A percentile compares a stretch with the other conserved stretches of the same genome.
phyloP scores from a whole-genome alignment of 495 filamentous ascomycete species.

The Parathielavia appendiculata region DNA sequence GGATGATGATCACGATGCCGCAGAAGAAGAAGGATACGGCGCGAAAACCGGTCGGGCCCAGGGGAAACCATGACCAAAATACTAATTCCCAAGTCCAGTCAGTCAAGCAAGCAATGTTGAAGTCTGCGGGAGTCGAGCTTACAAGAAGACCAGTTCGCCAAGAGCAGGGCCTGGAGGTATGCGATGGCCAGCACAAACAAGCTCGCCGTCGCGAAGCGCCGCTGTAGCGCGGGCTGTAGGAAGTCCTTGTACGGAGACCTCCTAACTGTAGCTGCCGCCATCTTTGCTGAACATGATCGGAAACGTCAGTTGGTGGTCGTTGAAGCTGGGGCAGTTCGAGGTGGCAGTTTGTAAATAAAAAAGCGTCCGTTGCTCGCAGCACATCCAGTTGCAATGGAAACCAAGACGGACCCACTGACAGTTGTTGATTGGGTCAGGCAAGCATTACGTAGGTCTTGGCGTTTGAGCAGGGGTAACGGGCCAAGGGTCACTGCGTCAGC shows the following conservation, averaged over 20 bases:
- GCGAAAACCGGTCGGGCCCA: constrained; percentile 69
- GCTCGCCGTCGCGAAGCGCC: constrained; percentile 74
- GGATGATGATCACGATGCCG: constrained; percentile 62
- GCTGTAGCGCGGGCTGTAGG: constrained; percentile 81
- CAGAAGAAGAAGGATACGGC: constrained; percentile 69
- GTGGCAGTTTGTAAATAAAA: constrained; percentile 13
- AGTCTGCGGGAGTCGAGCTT: constrained; percentile 26
- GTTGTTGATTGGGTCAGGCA: constrained; percentile 3
- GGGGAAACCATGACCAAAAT: constrained; percentile 80
- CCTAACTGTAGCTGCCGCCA: constrained; percentile 41
- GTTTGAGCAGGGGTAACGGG: background rate
- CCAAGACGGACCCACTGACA: background rate
- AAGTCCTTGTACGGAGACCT: constrained; percentile 71
- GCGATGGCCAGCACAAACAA: constrained; percentile 59
- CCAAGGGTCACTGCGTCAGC: background rate
- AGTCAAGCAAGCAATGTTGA: background rate
- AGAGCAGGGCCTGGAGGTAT: constrained; percentile 66
- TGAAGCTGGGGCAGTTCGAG: background rate
- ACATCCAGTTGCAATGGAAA: constrained; percentile 7
- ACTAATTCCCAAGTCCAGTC: constrained; percentile 45
- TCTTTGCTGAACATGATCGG: constrained; percentile 37
- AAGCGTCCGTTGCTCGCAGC: constrained; percentile 11
- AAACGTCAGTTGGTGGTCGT: background rate
- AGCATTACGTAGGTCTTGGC: constrained; percentile 11
- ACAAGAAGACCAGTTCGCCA: constrained; percentile 69